Conservation (phyloP, 495 filamentous ascomycete species). For the Daldinia concentrica region DNA sequence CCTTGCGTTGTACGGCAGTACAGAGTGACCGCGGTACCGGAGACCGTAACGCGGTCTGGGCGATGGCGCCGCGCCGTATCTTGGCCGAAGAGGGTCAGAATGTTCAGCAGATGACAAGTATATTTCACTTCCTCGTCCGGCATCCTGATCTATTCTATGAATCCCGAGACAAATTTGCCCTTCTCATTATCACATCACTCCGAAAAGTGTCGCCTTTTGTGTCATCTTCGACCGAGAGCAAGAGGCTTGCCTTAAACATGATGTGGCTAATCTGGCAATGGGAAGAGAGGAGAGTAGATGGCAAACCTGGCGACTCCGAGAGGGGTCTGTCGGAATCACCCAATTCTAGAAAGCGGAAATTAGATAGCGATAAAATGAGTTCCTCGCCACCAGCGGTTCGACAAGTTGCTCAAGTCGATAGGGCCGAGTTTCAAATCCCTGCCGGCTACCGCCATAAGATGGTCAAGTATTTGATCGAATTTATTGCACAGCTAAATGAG, state of each 20-base stretch:
- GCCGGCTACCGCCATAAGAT: constrained; percentile 73
- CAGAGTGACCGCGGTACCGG: constrained; percentile 42
- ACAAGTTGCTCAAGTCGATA: constrained; percentile 59
- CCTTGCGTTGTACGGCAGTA: constrained; percentile 68
- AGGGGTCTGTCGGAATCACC: constrained; percentile 72
- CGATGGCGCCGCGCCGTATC: constrained; percentile 88
- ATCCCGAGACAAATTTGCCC: constrained; percentile 86
- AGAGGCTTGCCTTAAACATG: constrained; percentile 89
- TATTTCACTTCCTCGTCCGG: constrained; percentile 94
- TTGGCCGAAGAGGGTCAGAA: constrained; percentile 96
- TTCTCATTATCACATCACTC: constrained; percentile 86
- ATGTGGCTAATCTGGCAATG: constrained; percentile 90
- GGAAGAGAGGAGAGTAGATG: constrained; percentile 82
- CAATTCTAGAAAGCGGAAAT: constrained; percentile 76
- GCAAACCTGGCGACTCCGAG: constrained; percentile 52
- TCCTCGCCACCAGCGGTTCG: constrained; percentile 61
- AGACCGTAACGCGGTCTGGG: constrained; percentile 74
- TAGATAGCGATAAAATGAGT: constrained; percentile 62
- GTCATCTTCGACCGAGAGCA: constrained; percentile 89
- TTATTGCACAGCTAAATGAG: constrained; percentile 89
- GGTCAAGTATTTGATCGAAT: constrained; percentile 91
- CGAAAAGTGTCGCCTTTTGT: constrained; percentile 86
- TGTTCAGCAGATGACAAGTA: constrained; percentile 93
- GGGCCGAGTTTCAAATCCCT: constrained; percentile 74
- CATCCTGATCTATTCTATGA: constrained; percentile 96